Evolutionary conservation across 176 grass and related monocot species (phyloP).

Genomic region (Aegilops sharonensis): DNA sequence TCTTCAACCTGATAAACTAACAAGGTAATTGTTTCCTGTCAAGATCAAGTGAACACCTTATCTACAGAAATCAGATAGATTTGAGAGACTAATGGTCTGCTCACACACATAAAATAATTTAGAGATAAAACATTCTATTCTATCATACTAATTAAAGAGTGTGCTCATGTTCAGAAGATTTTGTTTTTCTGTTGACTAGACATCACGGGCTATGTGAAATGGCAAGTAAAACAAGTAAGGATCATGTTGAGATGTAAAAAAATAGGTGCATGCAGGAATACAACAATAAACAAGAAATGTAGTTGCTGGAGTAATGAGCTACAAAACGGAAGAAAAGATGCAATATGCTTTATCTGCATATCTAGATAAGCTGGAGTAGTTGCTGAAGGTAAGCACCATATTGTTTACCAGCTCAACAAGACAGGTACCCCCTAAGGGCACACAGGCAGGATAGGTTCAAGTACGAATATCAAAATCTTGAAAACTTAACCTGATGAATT

Average conservation of each 20-base stretch:
- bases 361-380: too few species aligned
- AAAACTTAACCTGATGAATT: too few species aligned
- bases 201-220: neutral
- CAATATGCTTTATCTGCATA: neutral
- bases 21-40: conserved; percentile 28
- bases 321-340: neutral
- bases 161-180: neutral
- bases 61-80: neutral
- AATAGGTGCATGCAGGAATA: neutral
- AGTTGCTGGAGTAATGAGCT: neutral
- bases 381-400: neutral
- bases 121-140: neutral
- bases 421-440: too few species aligned
- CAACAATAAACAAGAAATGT: neutral
- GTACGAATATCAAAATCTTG: too few species aligned
- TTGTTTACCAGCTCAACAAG: neutral
- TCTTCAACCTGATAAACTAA: conserved; percentile 71
- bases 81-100: neutral
- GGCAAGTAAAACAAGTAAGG: neutral
- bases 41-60: conserved; percentile 9
- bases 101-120: neutral
- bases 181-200: neutral
- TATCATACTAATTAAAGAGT: neutral
- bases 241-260: neutral
- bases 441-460: too few species aligned